Evolutionary conservation across 805 yeast species (phyloP).

Genomic region (Zygotorulaspora florentina): DNA sequence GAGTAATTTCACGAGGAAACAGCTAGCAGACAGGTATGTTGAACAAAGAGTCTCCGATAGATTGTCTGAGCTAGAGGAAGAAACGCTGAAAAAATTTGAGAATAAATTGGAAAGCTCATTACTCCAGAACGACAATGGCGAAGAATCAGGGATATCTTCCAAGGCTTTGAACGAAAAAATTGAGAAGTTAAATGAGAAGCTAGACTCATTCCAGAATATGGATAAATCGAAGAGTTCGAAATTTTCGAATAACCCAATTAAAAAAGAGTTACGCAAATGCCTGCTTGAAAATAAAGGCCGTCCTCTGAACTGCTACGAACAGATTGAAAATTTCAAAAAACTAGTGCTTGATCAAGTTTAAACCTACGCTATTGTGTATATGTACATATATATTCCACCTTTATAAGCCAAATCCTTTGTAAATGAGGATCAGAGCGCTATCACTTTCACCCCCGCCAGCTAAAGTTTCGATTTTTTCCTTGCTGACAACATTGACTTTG

Average conservation of each 20-base stretch:
- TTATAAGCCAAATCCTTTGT: conserved; percentile 72
- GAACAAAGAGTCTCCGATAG: conserved; percentile 61
- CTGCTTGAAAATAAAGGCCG: conserved; percentile 54
- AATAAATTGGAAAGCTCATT: conserved; percentile 43
- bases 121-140: conserved; percentile 32
- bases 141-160: conserved; percentile 29
- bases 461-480: conserved; percentile 74
- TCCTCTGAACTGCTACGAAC: conserved; percentile 79
- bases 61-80: conserved; percentile 49
- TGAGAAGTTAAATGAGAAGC: conserved; percentile 34
- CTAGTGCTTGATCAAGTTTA: conserved; percentile 37
- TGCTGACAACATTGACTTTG: conserved; percentile 70
- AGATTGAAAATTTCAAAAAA: conserved; percentile 64
- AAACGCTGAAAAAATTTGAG: conserved; percentile 50
- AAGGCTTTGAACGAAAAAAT: conserved; percentile 41
- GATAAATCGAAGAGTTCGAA: conserved; percentile 23
- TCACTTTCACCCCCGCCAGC: conserved; percentile 99
- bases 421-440: conserved; percentile 83
- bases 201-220: conserved; percentile 37
- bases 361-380: background rate
- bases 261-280: conserved; percentile 51
- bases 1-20: conserved; percentile 68
- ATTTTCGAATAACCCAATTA: conserved; percentile 36
- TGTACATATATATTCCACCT: conserved; percentile 9
- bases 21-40: conserved; percentile 60